Base-by-base conservation (phyloP, 2,329 filamentous ascomycete genomes). In the Zymoseptoria ardabiliae region DNA sequence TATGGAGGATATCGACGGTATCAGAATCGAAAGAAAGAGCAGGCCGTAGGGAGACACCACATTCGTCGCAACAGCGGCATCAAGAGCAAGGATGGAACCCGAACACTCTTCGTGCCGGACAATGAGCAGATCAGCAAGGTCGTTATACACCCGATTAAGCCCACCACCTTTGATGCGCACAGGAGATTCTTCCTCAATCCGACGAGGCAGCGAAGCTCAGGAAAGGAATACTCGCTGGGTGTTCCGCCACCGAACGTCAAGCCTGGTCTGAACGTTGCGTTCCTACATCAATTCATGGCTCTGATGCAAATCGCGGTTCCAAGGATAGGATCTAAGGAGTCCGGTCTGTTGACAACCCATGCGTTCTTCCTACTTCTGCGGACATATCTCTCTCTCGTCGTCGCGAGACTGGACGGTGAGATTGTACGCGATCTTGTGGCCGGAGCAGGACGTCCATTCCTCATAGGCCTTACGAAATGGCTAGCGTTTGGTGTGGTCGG, bases 221-320 rank as follows among this genome's bases (percentile, higher is more conserved):
- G 91, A 1, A 81, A 94, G 53, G 60, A 64, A 41, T 63, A 66
- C 30, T 63, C 63, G 10, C 50, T 66, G n/a, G 69, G 66, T 35
- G 90, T 95, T 5, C 94, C 94, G 17, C 90, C 92, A 2, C 84
- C 90, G 9, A 90, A 96, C 72, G 93, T 92, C 2, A 97, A 96
- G 73, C 91, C 94, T 0, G 94, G 94, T 0, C 78, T 99, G 48
- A 99, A 99, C 71, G 81, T 99, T 60, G 94, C 94, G 10, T 99
- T 99, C 70, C 75, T 99, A 56, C 94, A 99, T 73, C 94, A 99
- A 75, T 97, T 99, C 69, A 81, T 97, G 55, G 97, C 93, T 70
- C 78, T 99, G 57, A 85, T 97, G 77, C 97, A 91, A 76, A 97
- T 99, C 71, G 96, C 97, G 91, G 89, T 99, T 63, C 94, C 94